These are phyloP conservation scores for Mycena polygramma DNA, from an alignment of 768 basidiomycete species.

Conservation along the genomic window DNA sequence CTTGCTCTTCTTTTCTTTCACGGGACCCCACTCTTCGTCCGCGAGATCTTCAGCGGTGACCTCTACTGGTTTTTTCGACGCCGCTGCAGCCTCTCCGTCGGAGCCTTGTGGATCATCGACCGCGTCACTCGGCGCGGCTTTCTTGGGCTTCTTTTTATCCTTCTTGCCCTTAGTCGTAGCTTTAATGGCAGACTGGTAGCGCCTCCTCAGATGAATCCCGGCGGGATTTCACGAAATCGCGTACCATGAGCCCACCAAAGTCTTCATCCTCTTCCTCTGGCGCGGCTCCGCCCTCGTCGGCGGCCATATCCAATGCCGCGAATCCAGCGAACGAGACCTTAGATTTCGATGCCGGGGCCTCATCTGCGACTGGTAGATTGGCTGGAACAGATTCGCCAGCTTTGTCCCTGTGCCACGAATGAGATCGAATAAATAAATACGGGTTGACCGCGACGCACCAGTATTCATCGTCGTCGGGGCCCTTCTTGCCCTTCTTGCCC, in stretches of 20 bases:
- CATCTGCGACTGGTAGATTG: constrained; percentile 61
- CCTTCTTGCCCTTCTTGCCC: constrained; percentile 90
- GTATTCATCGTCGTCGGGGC: constrained; percentile 79
- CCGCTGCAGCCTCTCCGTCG: constrained; percentile 41
- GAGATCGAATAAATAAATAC: constrained; percentile 28
- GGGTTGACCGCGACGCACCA: constrained; percentile 65
- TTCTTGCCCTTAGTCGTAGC: constrained; percentile 65
- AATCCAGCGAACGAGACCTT: constrained; percentile 65
- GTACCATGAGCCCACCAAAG: constrained; percentile 83
- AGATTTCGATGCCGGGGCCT: constrained; percentile 43
- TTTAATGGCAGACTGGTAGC: constrained; percentile 72
- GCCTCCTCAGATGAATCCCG: constrained; percentile 24
- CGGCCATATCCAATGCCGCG: constrained; percentile 56
- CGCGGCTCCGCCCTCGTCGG: constrained; percentile 54
- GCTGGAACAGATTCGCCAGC: constrained; percentile 69
- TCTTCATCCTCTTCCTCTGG: constrained; percentile 72
- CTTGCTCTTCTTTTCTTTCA: constrained; percentile 73
- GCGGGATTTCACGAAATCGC: constrained; percentile 40
- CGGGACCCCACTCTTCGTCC: constrained; percentile 79
- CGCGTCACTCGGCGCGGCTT: constrained; percentile 41
- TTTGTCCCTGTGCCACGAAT: constrained; percentile 64
- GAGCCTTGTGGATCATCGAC: constrained; percentile 47
- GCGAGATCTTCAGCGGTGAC: constrained; percentile 60
- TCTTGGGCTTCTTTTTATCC: constrained; percentile 67
- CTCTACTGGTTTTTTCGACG: constrained; percentile 38